Evolutionary conservation across 768 basidiomycete species (phyloP).

Genomic region (Trametes maxima): DNA sequence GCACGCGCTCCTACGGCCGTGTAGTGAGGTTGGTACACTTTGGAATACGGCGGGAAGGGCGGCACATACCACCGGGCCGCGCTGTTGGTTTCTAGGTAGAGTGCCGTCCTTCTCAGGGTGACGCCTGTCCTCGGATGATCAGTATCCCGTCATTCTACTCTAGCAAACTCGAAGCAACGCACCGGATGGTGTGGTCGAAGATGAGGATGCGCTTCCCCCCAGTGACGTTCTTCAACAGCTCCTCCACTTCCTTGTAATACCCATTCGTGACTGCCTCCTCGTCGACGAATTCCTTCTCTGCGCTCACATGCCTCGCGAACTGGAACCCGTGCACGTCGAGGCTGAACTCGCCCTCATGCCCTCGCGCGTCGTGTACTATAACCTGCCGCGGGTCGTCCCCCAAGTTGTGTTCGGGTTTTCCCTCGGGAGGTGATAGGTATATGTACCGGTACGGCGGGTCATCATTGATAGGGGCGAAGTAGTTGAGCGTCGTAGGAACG

Average conservation of each 20-base stretch:
- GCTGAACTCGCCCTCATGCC: constrained; percentile 31
- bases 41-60: background rate
- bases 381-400: constrained; percentile 30
- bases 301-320: constrained; percentile 36
- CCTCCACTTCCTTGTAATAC: constrained; percentile 48
- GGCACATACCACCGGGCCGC: constrained; percentile 39
- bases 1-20: constrained; percentile 38
- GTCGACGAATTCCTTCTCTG: constrained; percentile 44
- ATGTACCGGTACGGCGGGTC: constrained; percentile 42
- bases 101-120: constrained; percentile 21
- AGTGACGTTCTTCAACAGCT: constrained; percentile 42
- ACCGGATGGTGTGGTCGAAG: constrained; percentile 49
- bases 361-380: constrained; percentile 37
- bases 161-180: constrained; percentile 1
- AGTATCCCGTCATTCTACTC: background rate
- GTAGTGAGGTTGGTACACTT: background rate
- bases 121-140: constrained; percentile 6
- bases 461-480: constrained; percentile 31
- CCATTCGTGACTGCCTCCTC: constrained; percentile 39
- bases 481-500: constrained; percentile 43
- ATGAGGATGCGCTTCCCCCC: constrained; percentile 45
- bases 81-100: constrained; percentile 10
- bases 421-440: constrained; percentile 26
- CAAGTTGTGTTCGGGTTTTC: constrained; percentile 34
- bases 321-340: constrained; percentile 50